phyloP scores from a whole-genome alignment of 345 rosid genomes.

The Citrus hindsii region DNA sequence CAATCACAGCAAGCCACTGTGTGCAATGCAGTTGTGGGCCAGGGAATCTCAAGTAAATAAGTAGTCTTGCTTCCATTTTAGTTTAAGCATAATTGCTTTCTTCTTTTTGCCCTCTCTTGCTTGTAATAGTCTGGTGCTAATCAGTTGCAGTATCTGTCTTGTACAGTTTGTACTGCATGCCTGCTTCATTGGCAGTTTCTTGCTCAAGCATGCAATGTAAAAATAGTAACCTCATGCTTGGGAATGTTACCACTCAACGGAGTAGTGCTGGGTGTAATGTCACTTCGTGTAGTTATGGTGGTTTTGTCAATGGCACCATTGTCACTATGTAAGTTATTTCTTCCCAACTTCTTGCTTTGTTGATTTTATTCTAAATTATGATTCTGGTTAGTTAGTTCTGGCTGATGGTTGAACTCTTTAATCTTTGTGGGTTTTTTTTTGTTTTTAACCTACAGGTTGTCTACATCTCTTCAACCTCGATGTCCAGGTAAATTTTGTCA shows the following conservation, averaged over 20 bases:
- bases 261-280: constrained; percentile 91
- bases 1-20: constrained; percentile 88
- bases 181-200: constrained; percentile 83
- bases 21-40: constrained; percentile 95
- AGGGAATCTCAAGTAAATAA: constrained; percentile 70
- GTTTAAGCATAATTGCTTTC: constrained; percentile 1
- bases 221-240: constrained; percentile 81
- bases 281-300: constrained; percentile 71
- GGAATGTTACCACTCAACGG: constrained; percentile 63
- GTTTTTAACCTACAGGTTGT: constrained; percentile 50
- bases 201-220: constrained; percentile 95
- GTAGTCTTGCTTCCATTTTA: constrained; percentile 6
- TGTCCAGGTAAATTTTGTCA: constrained; percentile 67
- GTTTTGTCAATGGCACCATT: constrained; percentile 78
- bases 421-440: not conserved
- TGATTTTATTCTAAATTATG: not conserved
- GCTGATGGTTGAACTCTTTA: not conserved
- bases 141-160: constrained; percentile 7
- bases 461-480: constrained; percentile 77
- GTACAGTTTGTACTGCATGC: constrained; percentile 82
- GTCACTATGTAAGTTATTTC: constrained; percentile 50
- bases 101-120: not conserved
- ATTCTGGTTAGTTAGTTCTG: not conserved
- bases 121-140: constrained; percentile 13
- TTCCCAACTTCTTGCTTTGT: constrained; percentile 1